These are phyloP conservation scores for Hypoxylon sp. DNA, from an alignment of 2,329 filamentous ascomycete genomes.

Conservation along the genomic window DNA sequence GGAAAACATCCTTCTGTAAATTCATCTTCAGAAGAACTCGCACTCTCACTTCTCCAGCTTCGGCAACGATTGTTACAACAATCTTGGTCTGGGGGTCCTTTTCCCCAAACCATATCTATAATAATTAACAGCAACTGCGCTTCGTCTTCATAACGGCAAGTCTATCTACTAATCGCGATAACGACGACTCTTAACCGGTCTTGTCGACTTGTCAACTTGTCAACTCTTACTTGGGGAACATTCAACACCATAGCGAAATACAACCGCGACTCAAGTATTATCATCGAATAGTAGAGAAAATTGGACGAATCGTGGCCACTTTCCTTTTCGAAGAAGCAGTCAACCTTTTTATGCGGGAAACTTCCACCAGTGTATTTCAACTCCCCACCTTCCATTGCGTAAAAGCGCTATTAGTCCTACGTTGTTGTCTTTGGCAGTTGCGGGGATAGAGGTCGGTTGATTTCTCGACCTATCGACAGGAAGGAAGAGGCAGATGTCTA, in stretches of 20 bases:
- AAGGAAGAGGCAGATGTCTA: slow-evolving; percentile 12
- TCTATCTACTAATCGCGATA: slow-evolving; percentile 9
- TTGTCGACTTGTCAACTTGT: too few relatives aligned
- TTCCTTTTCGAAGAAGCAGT: neutral
- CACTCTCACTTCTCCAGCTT: neutral
- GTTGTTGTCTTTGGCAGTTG: slow-evolving; percentile 5
- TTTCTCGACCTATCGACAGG: slow-evolving; percentile 4
- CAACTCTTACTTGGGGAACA: slow-evolving; percentile 3
- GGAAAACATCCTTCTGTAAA: slow-evolving; percentile 34
- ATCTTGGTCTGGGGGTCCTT: slow-evolving; percentile 30
- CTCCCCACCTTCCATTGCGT: slow-evolving; percentile 13
- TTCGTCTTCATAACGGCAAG: slow-evolving; percentile 3
- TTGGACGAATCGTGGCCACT: neutral
- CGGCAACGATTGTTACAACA: slow-evolving; percentile 15
- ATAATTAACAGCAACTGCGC: neutral
- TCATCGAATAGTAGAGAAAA: neutral
- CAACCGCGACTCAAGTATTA: slow-evolving; percentile 7
- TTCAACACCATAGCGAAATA: neutral
- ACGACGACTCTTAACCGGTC: slow-evolving; percentile 1
- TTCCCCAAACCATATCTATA: slow-evolving; percentile 26
- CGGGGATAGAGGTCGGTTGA: neutral
- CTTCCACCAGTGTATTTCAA: neutral
- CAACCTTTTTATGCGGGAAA: neutral
- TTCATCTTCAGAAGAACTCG: slow-evolving; percentile 15
- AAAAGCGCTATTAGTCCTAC: slow-evolving; percentile 19